These are phyloP conservation scores for Aureobasidium pullulans DNA, from an alignment of 2,329 filamentous ascomycete genomes.

Conservation along the genomic window DNA sequence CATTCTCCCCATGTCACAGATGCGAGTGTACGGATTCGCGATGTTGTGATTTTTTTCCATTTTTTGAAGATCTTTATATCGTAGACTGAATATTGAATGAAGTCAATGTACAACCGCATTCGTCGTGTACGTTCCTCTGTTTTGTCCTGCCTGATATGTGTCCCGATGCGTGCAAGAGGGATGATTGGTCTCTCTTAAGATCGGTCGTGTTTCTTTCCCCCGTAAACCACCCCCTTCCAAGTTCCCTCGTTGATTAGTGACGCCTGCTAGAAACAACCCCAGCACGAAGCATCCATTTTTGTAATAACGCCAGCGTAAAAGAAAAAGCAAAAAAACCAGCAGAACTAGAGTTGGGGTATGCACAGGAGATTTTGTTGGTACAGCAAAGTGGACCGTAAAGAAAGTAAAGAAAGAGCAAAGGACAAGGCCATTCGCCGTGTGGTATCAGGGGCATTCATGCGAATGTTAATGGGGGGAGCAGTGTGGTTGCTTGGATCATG, in stretches of 20 bases:
- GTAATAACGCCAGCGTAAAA: conserved; percentile 2
- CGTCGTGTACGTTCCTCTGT: not conserved
- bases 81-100: not conserved
- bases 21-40: no score
- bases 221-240: not conserved
- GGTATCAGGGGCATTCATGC: conserved; percentile 2
- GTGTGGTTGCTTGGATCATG: not conserved
- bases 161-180: no score
- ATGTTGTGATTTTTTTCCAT: not conserved
- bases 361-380: conserved; percentile 7
- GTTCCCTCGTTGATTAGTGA: conserved; percentile 1
- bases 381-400: conserved; percentile 3
- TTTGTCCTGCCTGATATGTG: not conserved
- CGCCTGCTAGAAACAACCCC: not conserved
- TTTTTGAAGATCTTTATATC: not conserved
- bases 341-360: not conserved
- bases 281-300: conserved; percentile 10
- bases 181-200: not conserved
- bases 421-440: not conserved
- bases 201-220: not conserved
- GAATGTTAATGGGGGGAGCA: not conserved
- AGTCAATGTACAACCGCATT: not conserved
- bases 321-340: not conserved
- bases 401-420: not conserved
- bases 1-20: no score